Conservation (phyloP, 495 filamentous ascomycete genomes). For the Penicillium verhagenii region DNA sequence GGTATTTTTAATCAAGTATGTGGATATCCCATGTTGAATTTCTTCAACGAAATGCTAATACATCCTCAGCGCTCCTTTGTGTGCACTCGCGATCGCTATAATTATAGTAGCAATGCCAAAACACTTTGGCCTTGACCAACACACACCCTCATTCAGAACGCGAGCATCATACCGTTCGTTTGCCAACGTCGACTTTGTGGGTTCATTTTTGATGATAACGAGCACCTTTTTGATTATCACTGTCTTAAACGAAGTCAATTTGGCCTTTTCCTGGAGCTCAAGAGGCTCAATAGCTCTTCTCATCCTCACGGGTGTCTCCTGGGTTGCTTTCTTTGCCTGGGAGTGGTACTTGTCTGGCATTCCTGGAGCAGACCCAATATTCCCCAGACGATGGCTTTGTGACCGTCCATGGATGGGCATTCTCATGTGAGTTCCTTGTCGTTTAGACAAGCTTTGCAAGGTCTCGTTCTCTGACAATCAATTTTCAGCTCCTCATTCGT, state of each 20-base stretch:
- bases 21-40: background rate
- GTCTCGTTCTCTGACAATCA: background rate
- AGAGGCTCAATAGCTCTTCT: constrained; percentile 44
- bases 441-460: background rate
- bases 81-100: constrained; percentile 20
- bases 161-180: constrained; percentile 29
- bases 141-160: constrained; percentile 28
- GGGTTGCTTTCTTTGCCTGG: constrained; percentile 38
- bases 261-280: constrained; percentile 40
- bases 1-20: constrained; percentile 63
- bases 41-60: background rate
- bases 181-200: constrained; percentile 53
- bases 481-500: constrained; percentile 25
- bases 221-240: constrained; percentile 58
- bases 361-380: constrained; percentile 32
- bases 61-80: constrained; percentile 18
- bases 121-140: constrained; percentile 29
- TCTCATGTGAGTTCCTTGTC: constrained; percentile 25
- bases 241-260: constrained; percentile 56
- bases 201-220: constrained; percentile 51
- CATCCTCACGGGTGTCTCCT: constrained; percentile 34
- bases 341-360: constrained; percentile 34
- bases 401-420: constrained; percentile 34
- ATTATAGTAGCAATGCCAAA: constrained; percentile 27
- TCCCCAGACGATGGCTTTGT: constrained; percentile 35